A percentile compares a stretch with the other conserved stretches of the same genome.
These are phyloP conservation scores for Leccinum subatratum DNA, from an alignment of 1,284 basidiomycete genomes.

Conservation along the genomic window DNA sequence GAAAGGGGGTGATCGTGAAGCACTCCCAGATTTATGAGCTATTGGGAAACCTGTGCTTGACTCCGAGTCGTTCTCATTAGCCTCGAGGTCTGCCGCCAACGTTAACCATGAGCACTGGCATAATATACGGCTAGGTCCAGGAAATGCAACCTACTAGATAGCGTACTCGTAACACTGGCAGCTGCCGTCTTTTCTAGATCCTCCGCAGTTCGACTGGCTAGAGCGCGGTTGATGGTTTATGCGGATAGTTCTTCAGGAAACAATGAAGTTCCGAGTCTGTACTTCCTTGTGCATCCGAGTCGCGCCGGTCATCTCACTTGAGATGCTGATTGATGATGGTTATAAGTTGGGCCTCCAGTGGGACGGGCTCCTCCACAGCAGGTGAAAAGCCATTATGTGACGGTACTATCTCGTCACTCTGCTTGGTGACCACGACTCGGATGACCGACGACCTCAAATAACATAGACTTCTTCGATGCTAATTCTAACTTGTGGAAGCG, in stretches of 20 bases:
- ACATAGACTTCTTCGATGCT: background rate
- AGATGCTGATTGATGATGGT: no score
- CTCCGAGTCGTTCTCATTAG: constrained; percentile 42
- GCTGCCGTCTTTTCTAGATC: constrained; percentile 75
- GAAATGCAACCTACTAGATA: constrained; percentile 57
- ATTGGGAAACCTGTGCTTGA: constrained; percentile 28
- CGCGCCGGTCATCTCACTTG: no score
- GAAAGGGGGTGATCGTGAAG: constrained; percentile 30
- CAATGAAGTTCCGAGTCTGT: no score
- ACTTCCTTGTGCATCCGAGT: no score
- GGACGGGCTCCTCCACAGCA: no score
- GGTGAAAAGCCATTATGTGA: no score
- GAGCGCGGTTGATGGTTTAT: constrained; percentile 73
- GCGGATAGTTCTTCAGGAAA: no score
- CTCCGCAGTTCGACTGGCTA: constrained; percentile 79
- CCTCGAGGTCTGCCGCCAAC: constrained; percentile 63
- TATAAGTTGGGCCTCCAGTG: no score
- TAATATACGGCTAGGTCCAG: constrained; percentile 5
- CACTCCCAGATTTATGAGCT: constrained; percentile 25
- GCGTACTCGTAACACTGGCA: constrained; percentile 69
- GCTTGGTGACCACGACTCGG: background rate
- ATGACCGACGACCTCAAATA: background rate
- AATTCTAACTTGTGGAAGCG: no score
- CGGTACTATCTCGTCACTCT: background rate
- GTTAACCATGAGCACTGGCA: constrained; percentile 21